Conservation (phyloP, 371 early-diverging fungal species). For the Parasitella parasitica region DNA sequence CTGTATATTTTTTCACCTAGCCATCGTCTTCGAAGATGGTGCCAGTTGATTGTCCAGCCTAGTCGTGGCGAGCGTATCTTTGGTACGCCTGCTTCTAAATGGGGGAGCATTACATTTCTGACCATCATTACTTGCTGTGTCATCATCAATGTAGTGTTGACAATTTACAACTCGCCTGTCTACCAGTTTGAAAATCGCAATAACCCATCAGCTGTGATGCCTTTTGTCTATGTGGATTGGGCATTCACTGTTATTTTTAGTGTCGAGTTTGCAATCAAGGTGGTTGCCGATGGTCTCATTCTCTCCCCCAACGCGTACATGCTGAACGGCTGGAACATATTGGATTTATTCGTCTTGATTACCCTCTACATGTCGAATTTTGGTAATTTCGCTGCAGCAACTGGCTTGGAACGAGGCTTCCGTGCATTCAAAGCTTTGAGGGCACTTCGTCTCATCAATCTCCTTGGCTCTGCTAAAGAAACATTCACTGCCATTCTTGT, state of each 20-base stretch:
- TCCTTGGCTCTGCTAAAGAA: constrained; percentile 55
- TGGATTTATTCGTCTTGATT: constrained; percentile 67
- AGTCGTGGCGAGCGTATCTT: constrained; percentile 55
- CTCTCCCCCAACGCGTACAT: constrained; percentile 70
- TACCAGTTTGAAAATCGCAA: constrained; percentile 50
- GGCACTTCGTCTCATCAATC: constrained; percentile 64
- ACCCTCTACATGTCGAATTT: constrained; percentile 59
- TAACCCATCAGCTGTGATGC: constrained; percentile 13
- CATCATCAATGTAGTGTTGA: constrained; percentile 50
- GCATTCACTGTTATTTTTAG: constrained; percentile 60
- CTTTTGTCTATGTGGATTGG: constrained; percentile 40
- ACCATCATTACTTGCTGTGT: constrained; percentile 49
- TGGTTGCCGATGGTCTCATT: constrained; percentile 67
- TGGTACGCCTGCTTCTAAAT: constrained; percentile 44
- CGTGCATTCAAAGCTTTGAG: constrained; percentile 67
- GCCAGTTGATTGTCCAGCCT: constrained; percentile 56
- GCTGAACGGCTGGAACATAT: constrained; percentile 61
- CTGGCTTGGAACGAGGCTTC: constrained; percentile 56
- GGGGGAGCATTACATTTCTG: constrained; percentile 47
- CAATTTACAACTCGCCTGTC: constrained; percentile 58
- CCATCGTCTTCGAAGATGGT: constrained; percentile 56
- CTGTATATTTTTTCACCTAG: constrained; percentile 55
- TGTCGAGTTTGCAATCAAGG: constrained; percentile 60
- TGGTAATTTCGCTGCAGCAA: constrained; percentile 43
- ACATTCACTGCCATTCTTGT: constrained; percentile 63